Conservation (phyloP, 768 basidiomycete genomes). For the Scleroderma citrinum region DNA sequence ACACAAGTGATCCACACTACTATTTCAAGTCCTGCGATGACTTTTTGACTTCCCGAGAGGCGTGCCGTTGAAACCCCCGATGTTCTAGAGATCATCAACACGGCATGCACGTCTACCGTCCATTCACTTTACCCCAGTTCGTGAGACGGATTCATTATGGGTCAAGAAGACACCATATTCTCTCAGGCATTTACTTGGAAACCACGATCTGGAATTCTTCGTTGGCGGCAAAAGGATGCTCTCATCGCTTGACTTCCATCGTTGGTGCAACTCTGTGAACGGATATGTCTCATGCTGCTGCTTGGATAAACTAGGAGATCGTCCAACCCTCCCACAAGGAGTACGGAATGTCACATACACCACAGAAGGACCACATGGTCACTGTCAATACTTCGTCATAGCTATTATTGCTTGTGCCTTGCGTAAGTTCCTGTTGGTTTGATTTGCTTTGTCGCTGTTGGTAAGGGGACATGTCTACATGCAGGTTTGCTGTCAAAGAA, state of each 20-base stretch:
- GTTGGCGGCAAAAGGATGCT: slow-evolving; percentile 52
- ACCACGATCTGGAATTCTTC: slow-evolving; percentile 35
- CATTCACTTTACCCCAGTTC: slow-evolving; percentile 33
- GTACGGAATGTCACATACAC: slow-evolving; percentile 4
- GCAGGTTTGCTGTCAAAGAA: slow-evolving; percentile 42
- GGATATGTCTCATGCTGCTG: slow-evolving; percentile 26
- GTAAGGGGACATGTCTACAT: slow-evolving; percentile 62
- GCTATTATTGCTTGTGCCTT: slow-evolving; percentile 43
- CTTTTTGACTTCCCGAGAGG: slow-evolving; percentile 41
- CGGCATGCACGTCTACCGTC: slow-evolving; percentile 49
- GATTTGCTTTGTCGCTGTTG: slow-evolving; percentile 49
- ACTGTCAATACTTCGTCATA: slow-evolving; percentile 38
- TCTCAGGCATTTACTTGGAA: slow-evolving; percentile 44
- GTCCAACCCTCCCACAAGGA: slow-evolving; percentile 5
- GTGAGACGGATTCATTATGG: slow-evolving; percentile 42
- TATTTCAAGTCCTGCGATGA: slow-evolving; percentile 49
- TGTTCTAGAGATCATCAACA: slow-evolving; percentile 34
- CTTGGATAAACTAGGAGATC: neutral
- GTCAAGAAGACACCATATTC: slow-evolving; percentile 55
- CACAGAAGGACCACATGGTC: neutral
- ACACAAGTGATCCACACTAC: slow-evolving; percentile 33
- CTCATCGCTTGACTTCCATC: slow-evolving; percentile 45
- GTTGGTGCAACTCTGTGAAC: slow-evolving; percentile 52
- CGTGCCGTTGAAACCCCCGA: slow-evolving; percentile 34
- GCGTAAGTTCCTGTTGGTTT: slow-evolving; percentile 42